These are phyloP conservation scores for Pelargonium hybrid DNA, from an alignment of 441 rosid genomes.

Conservation along the genomic window DNA sequence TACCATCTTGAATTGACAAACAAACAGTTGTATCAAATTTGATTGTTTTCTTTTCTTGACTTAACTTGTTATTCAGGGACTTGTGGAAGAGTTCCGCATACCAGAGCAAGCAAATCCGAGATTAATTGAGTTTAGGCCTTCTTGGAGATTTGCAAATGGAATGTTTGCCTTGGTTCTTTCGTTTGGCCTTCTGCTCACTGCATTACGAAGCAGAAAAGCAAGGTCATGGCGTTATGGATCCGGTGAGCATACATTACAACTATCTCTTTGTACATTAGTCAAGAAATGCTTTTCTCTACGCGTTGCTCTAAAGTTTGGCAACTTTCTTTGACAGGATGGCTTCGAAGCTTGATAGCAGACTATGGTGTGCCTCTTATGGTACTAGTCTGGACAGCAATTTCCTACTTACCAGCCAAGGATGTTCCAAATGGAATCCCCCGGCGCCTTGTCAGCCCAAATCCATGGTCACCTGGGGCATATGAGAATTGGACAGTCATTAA, in stretches of 20 bases:
- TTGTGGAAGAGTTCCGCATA: conserved; percentile 61
- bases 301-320: conserved; percentile 12
- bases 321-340: too few relatives aligned
- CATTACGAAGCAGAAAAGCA: conserved; percentile 63
- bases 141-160: conserved; percentile 79
- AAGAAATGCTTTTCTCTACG: too few relatives aligned
- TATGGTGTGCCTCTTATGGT: conserved; percentile 76
- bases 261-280: too few relatives aligned
- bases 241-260: neutral
- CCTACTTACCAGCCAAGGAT: conserved; percentile 51
- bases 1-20: too few relatives aligned
- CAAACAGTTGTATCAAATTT: too few relatives aligned
- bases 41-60: neutral
- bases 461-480: conserved; percentile 75
- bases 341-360: conserved; percentile 62
- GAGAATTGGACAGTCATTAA: conserved; percentile 67
- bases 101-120: conserved; percentile 52
- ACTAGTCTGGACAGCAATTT: conserved; percentile 56
- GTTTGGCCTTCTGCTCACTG: conserved; percentile 60
- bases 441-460: conserved; percentile 72
- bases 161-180: conserved; percentile 72
- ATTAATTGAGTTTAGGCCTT: conserved; percentile 39
- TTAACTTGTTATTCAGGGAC: conserved; percentile 37
- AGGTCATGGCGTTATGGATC: conserved; percentile 64
- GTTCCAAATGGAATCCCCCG: conserved; percentile 69